Conservation (phyloP, 2,329 filamentous ascomycete species). For the Aphanocladium album region DNA sequence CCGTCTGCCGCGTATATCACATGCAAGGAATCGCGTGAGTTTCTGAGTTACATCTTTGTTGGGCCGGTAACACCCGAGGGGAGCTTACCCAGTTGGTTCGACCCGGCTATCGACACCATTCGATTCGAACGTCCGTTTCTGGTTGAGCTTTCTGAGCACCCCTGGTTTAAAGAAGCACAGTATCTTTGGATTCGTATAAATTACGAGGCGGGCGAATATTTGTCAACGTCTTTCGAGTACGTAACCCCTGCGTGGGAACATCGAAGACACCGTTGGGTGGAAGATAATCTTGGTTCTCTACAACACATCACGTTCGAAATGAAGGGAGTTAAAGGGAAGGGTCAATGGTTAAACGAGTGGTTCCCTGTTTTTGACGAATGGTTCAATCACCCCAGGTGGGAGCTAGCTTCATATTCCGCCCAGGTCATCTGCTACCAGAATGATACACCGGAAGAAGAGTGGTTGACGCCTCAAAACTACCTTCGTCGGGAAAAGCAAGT, state of each 20-base stretch:
- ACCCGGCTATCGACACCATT: background rate
- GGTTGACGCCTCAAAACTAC: background rate
- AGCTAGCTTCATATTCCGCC: background rate
- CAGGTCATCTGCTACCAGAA: background rate
- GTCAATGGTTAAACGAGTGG: background rate
- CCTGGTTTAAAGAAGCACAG: background rate
- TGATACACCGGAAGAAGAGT: background rate
- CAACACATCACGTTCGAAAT: background rate
- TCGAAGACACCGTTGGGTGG: background rate
- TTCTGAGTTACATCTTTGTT: background rate
- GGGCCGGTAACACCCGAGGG: background rate
- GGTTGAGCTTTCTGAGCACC: background rate
- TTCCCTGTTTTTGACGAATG: background rate
- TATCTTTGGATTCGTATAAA: background rate
- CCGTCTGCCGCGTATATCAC: background rate
- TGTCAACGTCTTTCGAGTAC: background rate
- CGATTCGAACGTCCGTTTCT: background rate
- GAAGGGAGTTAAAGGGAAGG: background rate
- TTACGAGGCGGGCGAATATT: background rate
- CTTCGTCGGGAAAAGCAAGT: background rate
- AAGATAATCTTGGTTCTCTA: background rate
- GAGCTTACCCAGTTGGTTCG: background rate
- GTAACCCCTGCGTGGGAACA: background rate
- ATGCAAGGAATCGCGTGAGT: background rate
- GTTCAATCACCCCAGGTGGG: background rate